Evolutionary conservation across 108 stramenopile species (phyloP), one percentile per base, ranked within the genome.

Genomic region (Heterococcus sp.): DNA sequence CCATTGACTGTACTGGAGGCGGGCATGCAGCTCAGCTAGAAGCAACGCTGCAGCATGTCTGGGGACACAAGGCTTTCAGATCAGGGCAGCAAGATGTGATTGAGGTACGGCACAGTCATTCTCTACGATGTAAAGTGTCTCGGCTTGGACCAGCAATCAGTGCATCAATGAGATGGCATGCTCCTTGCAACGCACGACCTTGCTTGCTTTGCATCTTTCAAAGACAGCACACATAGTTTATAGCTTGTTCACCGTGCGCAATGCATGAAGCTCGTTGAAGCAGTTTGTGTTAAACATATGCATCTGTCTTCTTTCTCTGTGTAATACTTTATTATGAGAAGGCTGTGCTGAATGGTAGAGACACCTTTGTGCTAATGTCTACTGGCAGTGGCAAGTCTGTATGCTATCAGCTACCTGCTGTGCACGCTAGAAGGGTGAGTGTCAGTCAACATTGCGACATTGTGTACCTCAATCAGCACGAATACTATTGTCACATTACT

Each of bases 381-480:
- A 99, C 99, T 3, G 99, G 99, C 33, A 95, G 96, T 21, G 98
- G 98, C 28, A 98, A 98, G 75, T 87, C 86, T 3, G 78, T 97
- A 26, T 95, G 95, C 84, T 98, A 97, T 88, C 92, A 93, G 78
- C 83, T 97, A 27, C 88, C 88, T n/a, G 86, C 83, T 5, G 46
- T 84, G 2, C 64, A 58, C 46, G 8, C 75, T 77, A 69, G 73
- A 33, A 68, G 8, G 82, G 46, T 58, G 21, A 58, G 21, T 21
- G n/a, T n/a, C n/a, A n/a, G n/a, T n/a, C n/a, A n/a, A n/a, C n/a
- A n/a, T n/a, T n/a, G n/a, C n/a, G n/a, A n/a, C n/a, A n/a, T n/a
- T n/a, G n/a, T n/a, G n/a, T n/a, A n/a, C n/a, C n/a, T n/a, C n/a
- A n/a, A n/a, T n/a, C n/a, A n/a, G n/a, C n/a, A n/a, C n/a, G n/a